Evolutionary conservation across 164 flowering plant species (phyloP).

Genomic region (Santalum album): DNA sequence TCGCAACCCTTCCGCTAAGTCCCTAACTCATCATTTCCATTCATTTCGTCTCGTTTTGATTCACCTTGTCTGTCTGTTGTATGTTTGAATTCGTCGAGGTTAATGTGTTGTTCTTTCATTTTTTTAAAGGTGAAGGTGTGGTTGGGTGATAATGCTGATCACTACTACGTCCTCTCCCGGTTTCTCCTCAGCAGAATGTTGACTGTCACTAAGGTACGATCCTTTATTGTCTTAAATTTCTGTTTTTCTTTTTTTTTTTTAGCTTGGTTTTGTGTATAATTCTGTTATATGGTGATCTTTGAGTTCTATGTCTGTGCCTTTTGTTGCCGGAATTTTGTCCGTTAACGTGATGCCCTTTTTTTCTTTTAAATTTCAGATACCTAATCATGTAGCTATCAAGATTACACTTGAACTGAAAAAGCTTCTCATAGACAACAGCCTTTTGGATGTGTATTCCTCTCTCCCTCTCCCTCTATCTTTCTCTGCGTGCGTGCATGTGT

Average conservation of each 20-base stretch:
- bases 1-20: not conserved
- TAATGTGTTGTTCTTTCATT: not conserved
- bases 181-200: constrained; percentile 94
- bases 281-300: no score
- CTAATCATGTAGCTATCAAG: constrained; percentile 93
- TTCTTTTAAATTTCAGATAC: constrained; percentile 51
- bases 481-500: not conserved
- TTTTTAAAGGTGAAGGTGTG: constrained; percentile 78
- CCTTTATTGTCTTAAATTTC: not conserved
- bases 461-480: constrained; percentile 3
- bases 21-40: not conserved
- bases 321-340: not conserved
- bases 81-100: not conserved
- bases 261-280: no score
- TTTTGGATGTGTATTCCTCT: constrained; percentile 78
- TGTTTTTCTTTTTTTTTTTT: no score
- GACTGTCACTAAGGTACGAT: constrained; percentile 81
- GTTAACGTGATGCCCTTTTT: not conserved
- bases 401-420: constrained; percentile 93
- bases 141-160: constrained; percentile 96
- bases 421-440: constrained; percentile 92
- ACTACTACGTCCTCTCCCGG: constrained; percentile 89
- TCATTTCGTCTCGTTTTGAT: not conserved
- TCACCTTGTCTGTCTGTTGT: not conserved
- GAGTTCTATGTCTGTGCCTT: not conserved